Evolutionary conservation across 768 basidiomycete genomes (phyloP).

Genomic region (Termitomyces sp.): DNA sequence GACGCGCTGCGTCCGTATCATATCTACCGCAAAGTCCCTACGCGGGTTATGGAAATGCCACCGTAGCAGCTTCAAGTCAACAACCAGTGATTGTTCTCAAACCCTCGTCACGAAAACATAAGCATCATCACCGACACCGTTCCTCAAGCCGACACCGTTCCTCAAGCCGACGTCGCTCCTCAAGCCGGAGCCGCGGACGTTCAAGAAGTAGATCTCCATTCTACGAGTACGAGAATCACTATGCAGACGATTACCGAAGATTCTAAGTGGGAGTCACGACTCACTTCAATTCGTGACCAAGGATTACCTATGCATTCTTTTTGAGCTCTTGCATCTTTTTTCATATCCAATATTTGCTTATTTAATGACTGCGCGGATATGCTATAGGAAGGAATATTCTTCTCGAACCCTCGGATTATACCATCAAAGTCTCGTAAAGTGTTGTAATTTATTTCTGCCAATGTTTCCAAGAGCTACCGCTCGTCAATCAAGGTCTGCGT

Average conservation of each 20-base stretch:
- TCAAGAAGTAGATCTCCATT: constrained; percentile 21
- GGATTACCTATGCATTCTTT: neutral
- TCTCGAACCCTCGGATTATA: neutral
- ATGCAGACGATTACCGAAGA: constrained; percentile 9
- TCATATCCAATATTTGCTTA: constrained; percentile 1
- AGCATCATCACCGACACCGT: constrained; percentile 20
- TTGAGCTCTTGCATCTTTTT: neutral
- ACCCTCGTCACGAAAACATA: constrained; percentile 19
- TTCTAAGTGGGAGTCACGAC: no score
- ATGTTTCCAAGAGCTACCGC: neutral
- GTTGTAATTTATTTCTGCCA: neutral
- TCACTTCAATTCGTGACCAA: neutral
- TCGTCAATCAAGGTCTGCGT: neutral
- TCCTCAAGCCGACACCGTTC: constrained; percentile 14
- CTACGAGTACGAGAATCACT: constrained; percentile 10
- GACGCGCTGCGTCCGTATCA: constrained; percentile 31
- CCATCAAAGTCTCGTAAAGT: neutral
- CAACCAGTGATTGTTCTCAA: constrained; percentile 27
- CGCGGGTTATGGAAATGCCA: constrained; percentile 17
- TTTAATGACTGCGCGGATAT: neutral
- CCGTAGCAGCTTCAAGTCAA: constrained; percentile 13
- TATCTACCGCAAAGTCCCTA: constrained; percentile 23
- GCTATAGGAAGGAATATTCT: constrained; percentile 1
- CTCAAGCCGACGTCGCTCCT: neutral
- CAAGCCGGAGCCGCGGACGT: constrained; percentile 11